Percentiles rank a stretch among this genome's conserved stretches.
These are phyloP conservation scores for Aureobasidium sp. DNA, from an alignment of 2,329 filamentous ascomycete species.

Conservation along the genomic window DNA sequence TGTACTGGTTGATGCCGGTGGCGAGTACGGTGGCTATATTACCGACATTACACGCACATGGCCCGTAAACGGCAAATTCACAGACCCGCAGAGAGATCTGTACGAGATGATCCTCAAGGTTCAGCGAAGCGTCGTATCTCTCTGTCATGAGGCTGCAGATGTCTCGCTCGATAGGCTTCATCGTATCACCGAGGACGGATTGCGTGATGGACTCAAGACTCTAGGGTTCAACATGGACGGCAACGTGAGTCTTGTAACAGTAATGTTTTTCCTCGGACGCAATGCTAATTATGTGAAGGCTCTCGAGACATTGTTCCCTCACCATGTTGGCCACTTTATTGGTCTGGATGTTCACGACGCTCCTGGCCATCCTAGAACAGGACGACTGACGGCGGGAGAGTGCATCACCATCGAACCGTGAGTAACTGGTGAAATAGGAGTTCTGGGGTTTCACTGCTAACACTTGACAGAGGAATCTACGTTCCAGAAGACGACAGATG, in stretches of 20 bases:
- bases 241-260: slow-evolving; percentile 28
- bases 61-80: slow-evolving; percentile 77
- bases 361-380: slow-evolving; percentile 65
- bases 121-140: slow-evolving; percentile 66
- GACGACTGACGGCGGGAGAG: slow-evolving; percentile 62
- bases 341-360: slow-evolving; percentile 93
- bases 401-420: slow-evolving; percentile 88
- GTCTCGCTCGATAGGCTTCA: slow-evolving; percentile 85
- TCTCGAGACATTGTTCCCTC: slow-evolving; percentile 72
- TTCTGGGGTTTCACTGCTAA: not conserved
- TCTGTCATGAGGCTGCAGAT: slow-evolving; percentile 66
- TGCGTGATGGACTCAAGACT: slow-evolving; percentile 61
- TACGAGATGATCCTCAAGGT: slow-evolving; percentile 79
- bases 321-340: slow-evolving; percentile 92
- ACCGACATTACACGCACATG: slow-evolving; percentile 94
- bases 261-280: not conserved
- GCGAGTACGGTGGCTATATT: slow-evolving; percentile 87
- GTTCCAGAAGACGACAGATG: slow-evolving; percentile 75
- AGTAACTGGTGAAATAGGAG: slow-evolving; percentile 16
- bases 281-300: slow-evolving; percentile 17
- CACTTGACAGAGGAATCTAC: slow-evolving; percentile 58
- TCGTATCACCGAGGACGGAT: slow-evolving; percentile 58
- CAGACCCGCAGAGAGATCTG: slow-evolving; percentile 70
- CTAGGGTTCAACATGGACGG: slow-evolving; percentile 72
- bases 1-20: slow-evolving; percentile 87